Base-by-base conservation (phyloP, 2,329 filamentous ascomycete genomes). In the Didymella pomorum region DNA sequence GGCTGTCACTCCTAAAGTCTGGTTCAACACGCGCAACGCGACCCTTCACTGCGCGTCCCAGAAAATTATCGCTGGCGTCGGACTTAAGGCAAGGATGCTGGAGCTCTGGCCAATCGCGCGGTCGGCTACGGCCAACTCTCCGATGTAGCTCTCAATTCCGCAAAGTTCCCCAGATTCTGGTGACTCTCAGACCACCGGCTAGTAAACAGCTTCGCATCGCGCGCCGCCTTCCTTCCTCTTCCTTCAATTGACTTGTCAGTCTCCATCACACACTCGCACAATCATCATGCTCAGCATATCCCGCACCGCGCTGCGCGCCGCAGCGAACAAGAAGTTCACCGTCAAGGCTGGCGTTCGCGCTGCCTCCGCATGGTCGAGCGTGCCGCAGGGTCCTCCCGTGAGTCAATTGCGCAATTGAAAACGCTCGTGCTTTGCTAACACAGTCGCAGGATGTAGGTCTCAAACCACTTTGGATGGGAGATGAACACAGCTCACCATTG, bases 311-410 rank as follows among this genome's bases (percentile, higher is more conserved):
- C 61, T 77, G 68, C 73, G 77, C 63, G 75, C 76, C 62, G 73
- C 73, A 63, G 71, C 74, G 21, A 62, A 65, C 56, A 74, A 72
- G 70, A 72, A 72, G 59, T 65, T 75, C 61, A 64, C 68, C 46
- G 52, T 74, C 66, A 72, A 64, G 61, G 63, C 68, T 51, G 81
- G 81, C 68, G 77, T 82, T 65, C 82, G 86, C 75, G 86, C 88
- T 71, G 88, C 87, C 69, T 97, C 93, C 61, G 91, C 90, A 68
- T 98, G 94, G 93, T 87, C 91, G 75, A 90, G 91, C 74, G 92
- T 98, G 55, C 89, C 92, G 68, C 92, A 97, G 82, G 94, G 94
- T 65, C 94, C 94, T 86, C 93, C 94, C 76, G 93, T 95, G 87
- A 81, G 90, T 86, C 52, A 43, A 61, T 55, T 25, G 42, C 28